Percentiles rank a stretch among this genome's conserved stretches.
phyloP scores from a whole-genome alignment of 1,284 basidiomycete genomes.

The Sutorius eximius region DNA sequence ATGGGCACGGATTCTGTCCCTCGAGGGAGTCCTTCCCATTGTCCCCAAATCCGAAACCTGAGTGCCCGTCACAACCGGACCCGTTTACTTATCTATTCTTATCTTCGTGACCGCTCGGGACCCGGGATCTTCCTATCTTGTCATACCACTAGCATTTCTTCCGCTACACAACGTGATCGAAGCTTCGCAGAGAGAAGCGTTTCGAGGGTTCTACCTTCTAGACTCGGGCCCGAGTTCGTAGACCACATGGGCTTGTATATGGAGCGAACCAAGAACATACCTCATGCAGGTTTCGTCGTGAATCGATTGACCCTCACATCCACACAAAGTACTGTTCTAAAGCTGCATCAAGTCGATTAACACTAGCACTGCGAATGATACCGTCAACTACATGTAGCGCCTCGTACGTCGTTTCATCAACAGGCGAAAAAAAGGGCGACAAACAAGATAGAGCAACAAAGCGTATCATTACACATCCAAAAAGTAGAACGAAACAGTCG shows the following conservation, averaged over 20 bases:
- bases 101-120: background rate
- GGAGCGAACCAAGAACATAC: too few species aligned
- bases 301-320: too few species aligned
- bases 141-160: too few species aligned
- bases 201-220: too few species aligned
- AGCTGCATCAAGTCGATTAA: conserved; percentile 16
- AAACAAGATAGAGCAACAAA: conserved; percentile 15
- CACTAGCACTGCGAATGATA: conserved; percentile 17
- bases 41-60: too few species aligned
- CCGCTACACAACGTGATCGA: too few species aligned
- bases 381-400: conserved; percentile 26
- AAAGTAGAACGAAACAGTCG: conserved; percentile 9
- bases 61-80: too few species aligned
- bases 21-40: too few species aligned
- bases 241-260: too few species aligned
- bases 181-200: too few species aligned
- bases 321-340: background rate
- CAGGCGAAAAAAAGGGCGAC: background rate
- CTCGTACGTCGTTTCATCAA: conserved; percentile 8
- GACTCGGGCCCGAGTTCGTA: background rate
- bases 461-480: conserved; percentile 9
- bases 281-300: too few species aligned
- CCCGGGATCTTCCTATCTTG: background rate
- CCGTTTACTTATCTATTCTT: background rate
- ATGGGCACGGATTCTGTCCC: too few species aligned